These are phyloP conservation scores for Nosema muscidifuracis DNA, from an alignment of 371 early-diverging fungal genomes.

Conservation along the genomic window DNA sequence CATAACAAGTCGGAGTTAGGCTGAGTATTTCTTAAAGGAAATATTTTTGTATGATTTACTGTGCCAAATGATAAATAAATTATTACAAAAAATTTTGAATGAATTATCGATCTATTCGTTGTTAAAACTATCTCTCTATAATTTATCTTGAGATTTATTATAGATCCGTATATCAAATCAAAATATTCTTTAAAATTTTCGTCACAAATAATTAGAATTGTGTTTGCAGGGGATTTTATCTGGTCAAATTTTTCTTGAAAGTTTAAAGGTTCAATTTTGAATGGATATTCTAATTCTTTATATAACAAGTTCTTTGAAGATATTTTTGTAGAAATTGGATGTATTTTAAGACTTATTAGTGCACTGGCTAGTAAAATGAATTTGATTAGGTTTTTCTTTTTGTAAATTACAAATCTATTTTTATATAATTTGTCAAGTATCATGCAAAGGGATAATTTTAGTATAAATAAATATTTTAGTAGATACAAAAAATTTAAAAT, in stretches of 20 bases:
- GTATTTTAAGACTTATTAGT: not conserved
- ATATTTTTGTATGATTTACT: not conserved
- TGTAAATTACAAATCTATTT: not conserved
- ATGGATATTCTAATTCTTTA: not conserved
- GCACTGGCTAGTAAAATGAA: not conserved
- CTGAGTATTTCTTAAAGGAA: constrained; percentile 24
- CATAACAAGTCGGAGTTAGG: constrained; percentile 31
- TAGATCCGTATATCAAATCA: not conserved
- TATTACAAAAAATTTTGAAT: constrained; percentile 29
- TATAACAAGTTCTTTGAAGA: not conserved
- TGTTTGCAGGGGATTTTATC: not conserved
- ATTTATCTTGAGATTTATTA: not conserved
- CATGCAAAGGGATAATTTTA: too few relatives aligned
- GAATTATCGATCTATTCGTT: not conserved
- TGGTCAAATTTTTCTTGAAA: not conserved
- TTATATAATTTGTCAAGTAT: not conserved
- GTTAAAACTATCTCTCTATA: not conserved
- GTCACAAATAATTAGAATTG: not conserved
- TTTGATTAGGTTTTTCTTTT: not conserved
- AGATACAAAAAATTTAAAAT: too few relatives aligned
- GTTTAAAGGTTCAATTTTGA: not conserved
- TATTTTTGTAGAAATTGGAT: not conserved
- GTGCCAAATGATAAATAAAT: constrained; percentile 19
- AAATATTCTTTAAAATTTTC: not conserved
- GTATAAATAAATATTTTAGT: too few relatives aligned